Evolutionary conservation across 495 filamentous ascomycete genomes (phyloP).

Genomic region (Daldinia vernicosa): DNA sequence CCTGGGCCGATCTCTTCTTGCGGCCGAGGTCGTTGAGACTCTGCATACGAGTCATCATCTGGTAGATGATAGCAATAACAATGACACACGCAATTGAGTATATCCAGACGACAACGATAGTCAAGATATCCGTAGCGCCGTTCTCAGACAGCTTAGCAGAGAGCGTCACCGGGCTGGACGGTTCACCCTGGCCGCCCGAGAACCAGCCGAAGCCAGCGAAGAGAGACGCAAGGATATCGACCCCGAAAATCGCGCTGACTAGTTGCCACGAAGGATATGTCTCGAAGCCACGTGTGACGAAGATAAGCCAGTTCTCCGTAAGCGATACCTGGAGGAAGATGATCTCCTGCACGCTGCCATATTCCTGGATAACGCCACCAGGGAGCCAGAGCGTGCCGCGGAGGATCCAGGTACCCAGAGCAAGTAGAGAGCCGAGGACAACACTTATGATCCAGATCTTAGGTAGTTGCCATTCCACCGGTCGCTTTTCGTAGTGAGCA

Average conservation of each 20-base stretch:
- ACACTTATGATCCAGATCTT: constrained; percentile 90
- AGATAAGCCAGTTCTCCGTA: constrained; percentile 94
- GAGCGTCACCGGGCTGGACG: constrained; percentile 34
- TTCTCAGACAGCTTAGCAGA: constrained; percentile 59
- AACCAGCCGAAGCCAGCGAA: constrained; percentile 85
- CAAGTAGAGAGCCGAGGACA: constrained; percentile 78
- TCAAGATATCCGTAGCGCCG: constrained; percentile 74
- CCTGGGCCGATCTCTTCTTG: constrained; percentile 75
- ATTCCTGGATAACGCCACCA: constrained; percentile 80
- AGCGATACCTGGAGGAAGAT: constrained; percentile 88
- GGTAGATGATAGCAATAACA: constrained; percentile 82
- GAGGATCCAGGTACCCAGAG: constrained; percentile 81
- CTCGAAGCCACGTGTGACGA: constrained; percentile 86
- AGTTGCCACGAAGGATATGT: constrained; percentile 85
- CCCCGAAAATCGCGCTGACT: constrained; percentile 73
- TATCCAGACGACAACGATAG: constrained; percentile 77
- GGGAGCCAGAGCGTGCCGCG: constrained; percentile 75
- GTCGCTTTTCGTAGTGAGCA: constrained; percentile 80
- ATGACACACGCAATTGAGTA: constrained; percentile 82
- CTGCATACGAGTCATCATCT: constrained; percentile 71
- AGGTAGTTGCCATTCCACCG: constrained; percentile 91
- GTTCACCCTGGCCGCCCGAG: constrained; percentile 53
- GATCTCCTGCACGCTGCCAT: constrained; percentile 79
- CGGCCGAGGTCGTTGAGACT: constrained; percentile 80
- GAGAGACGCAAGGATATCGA: constrained; percentile 81